Evolutionary conservation across 2,329 filamentous ascomycete species (phyloP).

Genomic region (Didymella pinodella): DNA sequence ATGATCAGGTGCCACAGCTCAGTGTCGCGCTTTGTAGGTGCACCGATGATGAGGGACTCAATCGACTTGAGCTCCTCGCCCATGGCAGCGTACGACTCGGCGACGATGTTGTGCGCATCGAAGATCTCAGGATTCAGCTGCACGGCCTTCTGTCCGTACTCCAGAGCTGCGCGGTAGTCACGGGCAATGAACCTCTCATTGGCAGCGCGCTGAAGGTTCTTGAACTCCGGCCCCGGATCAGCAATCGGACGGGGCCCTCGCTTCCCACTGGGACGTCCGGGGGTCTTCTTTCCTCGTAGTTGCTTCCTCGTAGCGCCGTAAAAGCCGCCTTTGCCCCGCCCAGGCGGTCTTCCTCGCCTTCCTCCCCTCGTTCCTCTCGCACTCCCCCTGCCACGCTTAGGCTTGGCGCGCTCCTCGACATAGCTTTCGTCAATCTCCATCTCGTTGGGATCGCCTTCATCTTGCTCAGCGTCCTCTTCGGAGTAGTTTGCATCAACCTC

Average conservation of each 20-base stretch:
- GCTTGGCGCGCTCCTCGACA: slow-evolving; percentile 31
- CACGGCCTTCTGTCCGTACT: slow-evolving; percentile 46
- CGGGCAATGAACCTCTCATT: slow-evolving; percentile 71
- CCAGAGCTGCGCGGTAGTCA: slow-evolving; percentile 61
- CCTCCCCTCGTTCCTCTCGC: slow-evolving; percentile 30
- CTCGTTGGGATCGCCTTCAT: slow-evolving; percentile 45
- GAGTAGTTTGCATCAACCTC: slow-evolving; percentile 49
- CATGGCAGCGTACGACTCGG: slow-evolving; percentile 64
- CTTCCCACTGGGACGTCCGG: slow-evolving; percentile 42
- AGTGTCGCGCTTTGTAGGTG: slow-evolving; percentile 64
- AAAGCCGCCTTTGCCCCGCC: slow-evolving; percentile 37
- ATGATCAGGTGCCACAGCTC: slow-evolving; percentile 67
- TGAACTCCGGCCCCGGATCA: slow-evolving; percentile 76
- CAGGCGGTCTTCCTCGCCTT: slow-evolving; percentile 37
- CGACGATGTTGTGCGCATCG: slow-evolving; percentile 66
- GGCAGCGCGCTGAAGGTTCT: slow-evolving; percentile 70
- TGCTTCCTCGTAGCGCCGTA: slow-evolving; percentile 24
- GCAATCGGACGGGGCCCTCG: slow-evolving; percentile 63
- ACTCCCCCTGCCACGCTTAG: slow-evolving; percentile 30
- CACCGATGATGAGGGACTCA: slow-evolving; percentile 64
- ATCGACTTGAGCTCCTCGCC: slow-evolving; percentile 66
- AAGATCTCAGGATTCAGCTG: slow-evolving; percentile 68
- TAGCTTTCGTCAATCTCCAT: slow-evolving; percentile 41
- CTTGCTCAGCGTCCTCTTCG: slow-evolving; percentile 42
- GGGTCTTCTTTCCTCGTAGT: slow-evolving; percentile 34